These are phyloP conservation scores for Candida coquimbonensis DNA, from an alignment of 805 yeast species.

Conservation along the genomic window DNA sequence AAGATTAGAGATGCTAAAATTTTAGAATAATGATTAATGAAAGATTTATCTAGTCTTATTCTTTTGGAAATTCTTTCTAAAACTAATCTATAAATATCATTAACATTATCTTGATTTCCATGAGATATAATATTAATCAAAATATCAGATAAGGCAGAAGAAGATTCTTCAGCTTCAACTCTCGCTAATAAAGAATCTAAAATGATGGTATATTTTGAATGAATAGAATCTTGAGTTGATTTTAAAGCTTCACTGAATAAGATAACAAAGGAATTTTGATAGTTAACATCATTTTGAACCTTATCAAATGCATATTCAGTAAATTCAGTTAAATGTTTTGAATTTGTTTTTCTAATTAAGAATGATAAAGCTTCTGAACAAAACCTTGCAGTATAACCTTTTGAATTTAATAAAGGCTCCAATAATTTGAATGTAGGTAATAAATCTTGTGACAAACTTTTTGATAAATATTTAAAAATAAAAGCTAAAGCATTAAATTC, in stretches of 20 bases:
- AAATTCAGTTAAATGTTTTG: conserved; percentile 38
- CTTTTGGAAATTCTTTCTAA: conserved; percentile 18
- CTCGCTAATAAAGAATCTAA: conserved; percentile 37
- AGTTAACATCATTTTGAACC: conserved; percentile 36
- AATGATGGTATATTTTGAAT: conserved; percentile 58
- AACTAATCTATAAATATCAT: conserved; percentile 34
- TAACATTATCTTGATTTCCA: conserved; percentile 42
- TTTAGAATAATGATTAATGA: conserved; percentile 18
- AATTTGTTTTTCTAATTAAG: conserved; percentile 60
- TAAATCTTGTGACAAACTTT: conserved; percentile 53
- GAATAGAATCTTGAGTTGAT: conserved; percentile 64
- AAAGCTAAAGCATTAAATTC: conserved; percentile 81
- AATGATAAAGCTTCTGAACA: conserved; percentile 89
- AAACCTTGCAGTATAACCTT: conserved; percentile 66
- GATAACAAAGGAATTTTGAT: conserved; percentile 49
- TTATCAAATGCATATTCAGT: conserved; percentile 37
- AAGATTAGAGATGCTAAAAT: conserved; percentile 45
- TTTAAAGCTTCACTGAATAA: conserved; percentile 70
- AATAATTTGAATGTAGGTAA: conserved; percentile 61
- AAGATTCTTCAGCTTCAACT: conserved; percentile 14
- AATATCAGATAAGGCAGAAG: conserved; percentile 51
- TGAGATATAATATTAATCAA: conserved; percentile 46
- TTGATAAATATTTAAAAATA: conserved; percentile 79
- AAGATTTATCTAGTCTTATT: conserved; percentile 10
- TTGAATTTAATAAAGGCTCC: conserved; percentile 57